Evolutionary conservation across 768 basidiomycete genomes (phyloP), one percentile per base, ranked within the genome.

Genomic region (Boletus rufocinnamomeus): DNA sequence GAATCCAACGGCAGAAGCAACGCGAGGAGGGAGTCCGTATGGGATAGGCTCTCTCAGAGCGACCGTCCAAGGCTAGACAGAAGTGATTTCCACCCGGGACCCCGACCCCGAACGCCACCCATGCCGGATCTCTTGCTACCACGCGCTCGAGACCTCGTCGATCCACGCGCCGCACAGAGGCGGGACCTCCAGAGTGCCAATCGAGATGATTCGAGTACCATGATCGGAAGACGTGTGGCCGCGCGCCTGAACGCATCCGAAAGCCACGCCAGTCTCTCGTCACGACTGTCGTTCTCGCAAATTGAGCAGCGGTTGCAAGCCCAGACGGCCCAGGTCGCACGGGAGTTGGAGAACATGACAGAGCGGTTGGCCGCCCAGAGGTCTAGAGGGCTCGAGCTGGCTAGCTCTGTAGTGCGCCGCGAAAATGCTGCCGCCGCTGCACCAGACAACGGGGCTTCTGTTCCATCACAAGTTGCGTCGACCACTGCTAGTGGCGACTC

Each of bases 171-270:
- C 27, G 10, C 58, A 1, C 57, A 65, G 49, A 61, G 69, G 25
- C 64, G 62, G 50, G 68, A 73, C 16, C 19, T 59, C 44, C 68
- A 61, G 40, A 66, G 54, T 25, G 25, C 51, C 35, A 56, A 52
- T 44, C 60, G 56, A 7, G 72, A 75, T n/a, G 72, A 74, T 10
- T 59, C 74, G 17, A 71, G 61, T 11, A 74, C 72, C 5, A 69
- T 73, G 70, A 74, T 75, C 19, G 72, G 72, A 37, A 68, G 74
- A 28, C 72, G 72, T 40, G 72, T 74, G 44, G 69, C 73, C 4
- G 74, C 74, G 3, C 72, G 72, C 54, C 54, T 64, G 21, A 63
- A 57, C 32, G 58, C 63, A 38, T 51, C 69, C 35, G 63, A 71
- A 6, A 38, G 52, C n/a, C 69, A 61, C 1, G 44, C 50, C 19